These are phyloP conservation scores for Colletotrichum truncatum DNA, from an alignment of 2,329 filamentous ascomycete species.

Conservation along the genomic window DNA sequence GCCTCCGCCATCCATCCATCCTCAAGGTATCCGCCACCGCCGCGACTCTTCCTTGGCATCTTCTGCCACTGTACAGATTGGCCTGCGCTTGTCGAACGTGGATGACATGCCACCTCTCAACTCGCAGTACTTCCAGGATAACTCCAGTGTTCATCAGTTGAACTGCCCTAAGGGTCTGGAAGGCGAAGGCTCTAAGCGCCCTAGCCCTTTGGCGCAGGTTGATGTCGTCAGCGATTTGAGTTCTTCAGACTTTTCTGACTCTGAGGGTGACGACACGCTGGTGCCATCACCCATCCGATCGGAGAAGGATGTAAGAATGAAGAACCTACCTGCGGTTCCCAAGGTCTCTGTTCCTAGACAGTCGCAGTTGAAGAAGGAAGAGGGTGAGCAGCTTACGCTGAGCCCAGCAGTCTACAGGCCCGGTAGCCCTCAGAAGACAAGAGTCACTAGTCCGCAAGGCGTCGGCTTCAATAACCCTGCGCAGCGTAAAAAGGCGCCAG, in stretches of 20 bases:
- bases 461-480: constrained; percentile 47
- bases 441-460: constrained; percentile 52
- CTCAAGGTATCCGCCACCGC: constrained; percentile 52
- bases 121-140: constrained; percentile 40
- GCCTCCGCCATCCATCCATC: constrained; percentile 28
- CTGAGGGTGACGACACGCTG: constrained; percentile 32
- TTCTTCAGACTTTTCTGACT: constrained; percentile 32
- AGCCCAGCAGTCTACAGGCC: constrained; percentile 64
- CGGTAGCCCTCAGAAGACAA: constrained; percentile 43
- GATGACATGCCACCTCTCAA: constrained; percentile 55
- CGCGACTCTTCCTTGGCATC: constrained; percentile 71
- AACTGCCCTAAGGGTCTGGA: constrained; percentile 41
- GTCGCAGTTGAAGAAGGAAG: constrained; percentile 25
- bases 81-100: constrained; percentile 71
- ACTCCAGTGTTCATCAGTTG: constrained; percentile 49
- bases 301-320: constrained; percentile 45
- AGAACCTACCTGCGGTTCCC: constrained; percentile 49
- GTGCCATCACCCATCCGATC: constrained; percentile 31
- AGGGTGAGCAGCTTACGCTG: constrained; percentile 49
- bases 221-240: constrained; percentile 13
- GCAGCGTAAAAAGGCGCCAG: constrained; percentile 23
- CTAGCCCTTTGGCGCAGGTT: constrained; percentile 41
- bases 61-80: constrained; percentile 76
- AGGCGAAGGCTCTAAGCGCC: constrained; percentile 33
- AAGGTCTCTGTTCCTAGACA: constrained; percentile 12